Conservation (phyloP, 768 basidiomycete genomes). For the Chalciporus piperatus region DNA sequence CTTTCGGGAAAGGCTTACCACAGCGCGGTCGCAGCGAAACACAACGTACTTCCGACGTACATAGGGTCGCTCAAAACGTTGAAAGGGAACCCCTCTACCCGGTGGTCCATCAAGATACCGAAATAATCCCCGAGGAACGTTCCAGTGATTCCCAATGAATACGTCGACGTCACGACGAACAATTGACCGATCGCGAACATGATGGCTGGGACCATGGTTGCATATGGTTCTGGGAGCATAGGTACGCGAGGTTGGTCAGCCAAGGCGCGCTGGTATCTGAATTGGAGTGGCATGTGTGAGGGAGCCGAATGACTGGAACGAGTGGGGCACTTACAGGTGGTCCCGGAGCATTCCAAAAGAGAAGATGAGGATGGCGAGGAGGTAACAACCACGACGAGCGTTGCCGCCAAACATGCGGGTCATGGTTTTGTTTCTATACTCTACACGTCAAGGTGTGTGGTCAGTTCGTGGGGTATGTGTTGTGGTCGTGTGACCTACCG, state of each 20-base stretch:
- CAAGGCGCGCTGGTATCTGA: conserved; percentile 75
- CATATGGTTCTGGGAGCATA: conserved; percentile 63
- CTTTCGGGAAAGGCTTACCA: too few species aligned
- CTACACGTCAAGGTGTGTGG: conserved; percentile 31
- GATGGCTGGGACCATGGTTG: conserved; percentile 54
- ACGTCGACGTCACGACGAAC: conserved; percentile 88
- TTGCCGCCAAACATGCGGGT: conserved; percentile 81
- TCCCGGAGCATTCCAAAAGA: conserved; percentile 83
- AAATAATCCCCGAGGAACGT: conserved; percentile 88
- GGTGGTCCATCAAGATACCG: conserved; percentile 80
- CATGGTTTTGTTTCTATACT: conserved; percentile 83
- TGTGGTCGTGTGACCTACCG: conserved; percentile 47
- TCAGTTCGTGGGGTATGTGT: neutral
- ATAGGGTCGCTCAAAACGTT: conserved; percentile 91
- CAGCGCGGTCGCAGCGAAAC: conserved; percentile 81
- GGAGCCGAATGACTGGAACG: neutral
- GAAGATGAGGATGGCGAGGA: conserved; percentile 83
- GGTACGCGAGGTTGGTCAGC: conserved; percentile 67
- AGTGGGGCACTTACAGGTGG: conserved; percentile 56
- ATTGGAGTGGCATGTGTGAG: neutral
- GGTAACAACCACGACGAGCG: conserved; percentile 76
- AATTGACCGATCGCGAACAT: conserved; percentile 73
- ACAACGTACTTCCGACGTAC: conserved; percentile 95
- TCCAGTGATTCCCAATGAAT: conserved; percentile 88
- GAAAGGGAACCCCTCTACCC: conserved; percentile 97